Evolutionary conservation across 352 stramenopile species (phyloP), one percentile per base, ranked within the genome.

Genomic region (Phytophthora vignae): DNA sequence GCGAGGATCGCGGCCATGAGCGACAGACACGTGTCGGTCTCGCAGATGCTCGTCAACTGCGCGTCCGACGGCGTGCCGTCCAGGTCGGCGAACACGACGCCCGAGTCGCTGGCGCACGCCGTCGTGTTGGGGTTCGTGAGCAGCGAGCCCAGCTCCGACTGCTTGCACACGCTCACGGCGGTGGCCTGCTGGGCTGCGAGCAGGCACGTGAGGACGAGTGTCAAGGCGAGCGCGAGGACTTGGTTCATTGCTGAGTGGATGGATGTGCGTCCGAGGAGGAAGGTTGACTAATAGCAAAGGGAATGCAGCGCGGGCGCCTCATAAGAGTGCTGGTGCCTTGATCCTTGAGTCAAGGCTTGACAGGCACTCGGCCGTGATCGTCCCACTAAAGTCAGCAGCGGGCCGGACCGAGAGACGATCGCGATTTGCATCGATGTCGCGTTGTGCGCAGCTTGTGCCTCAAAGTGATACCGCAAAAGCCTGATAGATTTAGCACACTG

Each of bases 1-100:
- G 40, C 69, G 11, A 85, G 65, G 64, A 85, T 83, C 54, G 78
- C 44, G 12, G 52, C 69, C 48, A 85, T 73, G 58, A 85, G 58
- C 21, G 55, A 64, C 27, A 74, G 42, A 21, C 78, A 85, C 10
- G 71, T 46, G 36, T 77, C 56, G 0, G 63, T 71, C 22, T 66
- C 55, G 54, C 78, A 85, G 38, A 85, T 74, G 19, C 44, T 19
- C 19, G 67, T 70, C 14, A 82, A 52, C 56, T 82, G 63, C 12
- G 64, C 61, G 63, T 76, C 74, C 25, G 71, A 72, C 9, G 67
- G 74, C 49, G 60, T 40, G 3, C 67, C 74, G 44, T 58, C 25
- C 19, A 82, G 48, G 21, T 67, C 50, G 21, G 53, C 29, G 40
- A 79, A 67, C 11, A 74, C 55, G 17, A 79, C 63, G 55, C 71